Percentiles rank a stretch among this genome's conserved stretches.
Conservation (phyloP, 2,329 filamentous ascomycete species). For the Fusarium subglutinans region DNA sequence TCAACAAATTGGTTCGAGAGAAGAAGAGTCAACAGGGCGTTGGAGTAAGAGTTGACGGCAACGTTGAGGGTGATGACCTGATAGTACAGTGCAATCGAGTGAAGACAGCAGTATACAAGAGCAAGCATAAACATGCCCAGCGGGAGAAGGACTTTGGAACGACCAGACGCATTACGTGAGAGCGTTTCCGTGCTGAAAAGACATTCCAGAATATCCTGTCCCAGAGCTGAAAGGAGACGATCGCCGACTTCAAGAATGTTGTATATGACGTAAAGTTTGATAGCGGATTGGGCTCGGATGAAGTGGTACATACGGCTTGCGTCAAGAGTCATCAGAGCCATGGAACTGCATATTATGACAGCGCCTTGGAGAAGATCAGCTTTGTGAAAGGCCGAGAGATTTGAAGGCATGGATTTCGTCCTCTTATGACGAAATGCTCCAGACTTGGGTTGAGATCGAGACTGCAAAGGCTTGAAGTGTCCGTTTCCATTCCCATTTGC, state of each 20-base stretch:
- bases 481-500: conserved; percentile 12
- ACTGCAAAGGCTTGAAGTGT: conserved; percentile 26
- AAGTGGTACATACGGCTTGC: conserved; percentile 98
- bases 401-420: conserved; percentile 85
- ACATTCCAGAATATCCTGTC: conserved; percentile 96
- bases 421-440: conserved; percentile 70
- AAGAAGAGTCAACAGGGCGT: conserved; percentile 88
- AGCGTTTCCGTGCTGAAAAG: conserved; percentile 93
- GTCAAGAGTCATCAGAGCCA: conserved; percentile 88
- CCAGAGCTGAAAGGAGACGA: conserved; percentile 86
- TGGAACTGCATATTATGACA: conserved; percentile 85
- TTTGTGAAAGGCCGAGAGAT: conserved; percentile 87
- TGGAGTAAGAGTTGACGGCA: conserved; percentile 98
- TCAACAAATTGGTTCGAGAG: conserved; percentile 99
- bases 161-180: conserved; percentile 85
- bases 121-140: conserved; percentile 92
- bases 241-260: conserved; percentile 96
- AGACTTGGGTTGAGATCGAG: conserved; percentile 42
- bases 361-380: conserved; percentile 92
- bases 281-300: conserved; percentile 93
- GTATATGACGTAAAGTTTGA: conserved; percentile 99
- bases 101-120: conserved; percentile 85
- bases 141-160: conserved; percentile 89
- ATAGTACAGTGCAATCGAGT: conserved; percentile 91
- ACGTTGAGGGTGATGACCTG: conserved; percentile 98